Conservation (phyloP, 345 rosid species). For the Salix suchowensis region DNA sequence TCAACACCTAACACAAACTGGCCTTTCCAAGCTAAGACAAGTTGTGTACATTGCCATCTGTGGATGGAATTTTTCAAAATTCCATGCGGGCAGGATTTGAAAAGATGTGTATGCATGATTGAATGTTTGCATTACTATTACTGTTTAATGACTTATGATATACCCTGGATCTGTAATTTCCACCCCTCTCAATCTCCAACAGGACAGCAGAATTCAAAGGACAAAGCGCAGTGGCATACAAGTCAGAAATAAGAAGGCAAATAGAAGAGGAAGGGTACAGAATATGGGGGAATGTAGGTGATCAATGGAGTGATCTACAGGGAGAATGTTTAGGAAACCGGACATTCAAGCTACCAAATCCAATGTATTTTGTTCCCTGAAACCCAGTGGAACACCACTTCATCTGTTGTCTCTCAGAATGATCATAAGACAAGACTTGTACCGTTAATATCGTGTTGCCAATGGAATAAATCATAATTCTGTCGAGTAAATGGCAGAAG, state of each 20-base stretch:
- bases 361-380: conserved; percentile 76
- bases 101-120: not conserved
- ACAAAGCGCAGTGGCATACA: conserved; percentile 50
- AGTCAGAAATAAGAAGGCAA: conserved; percentile 52
- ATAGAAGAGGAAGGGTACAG: conserved; percentile 61
- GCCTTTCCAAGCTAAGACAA: not conserved
- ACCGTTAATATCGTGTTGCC: not conserved
- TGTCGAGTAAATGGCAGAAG: not conserved
- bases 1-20: not conserved
- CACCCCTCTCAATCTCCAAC: not conserved
- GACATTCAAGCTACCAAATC: conserved; percentile 85
- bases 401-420: not conserved
- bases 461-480: not conserved
- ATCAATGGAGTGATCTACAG: conserved; percentile 84
- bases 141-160: not conserved
- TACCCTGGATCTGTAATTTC: not conserved
- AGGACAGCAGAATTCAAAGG: conserved; percentile 47
- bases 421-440: not conserved
- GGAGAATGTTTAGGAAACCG: conserved; percentile 63
- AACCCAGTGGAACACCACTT: not conserved
- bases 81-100: not conserved
- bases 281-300: conserved; percentile 82
- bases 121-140: not conserved
- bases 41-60: not conserved
- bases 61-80: not conserved